Percentiles rank a stretch among this genome's conserved stretches.
Evolutionary conservation across 2,329 filamentous ascomycete species (phyloP).

Genomic region (Colletotrichum gigasporum): DNA sequence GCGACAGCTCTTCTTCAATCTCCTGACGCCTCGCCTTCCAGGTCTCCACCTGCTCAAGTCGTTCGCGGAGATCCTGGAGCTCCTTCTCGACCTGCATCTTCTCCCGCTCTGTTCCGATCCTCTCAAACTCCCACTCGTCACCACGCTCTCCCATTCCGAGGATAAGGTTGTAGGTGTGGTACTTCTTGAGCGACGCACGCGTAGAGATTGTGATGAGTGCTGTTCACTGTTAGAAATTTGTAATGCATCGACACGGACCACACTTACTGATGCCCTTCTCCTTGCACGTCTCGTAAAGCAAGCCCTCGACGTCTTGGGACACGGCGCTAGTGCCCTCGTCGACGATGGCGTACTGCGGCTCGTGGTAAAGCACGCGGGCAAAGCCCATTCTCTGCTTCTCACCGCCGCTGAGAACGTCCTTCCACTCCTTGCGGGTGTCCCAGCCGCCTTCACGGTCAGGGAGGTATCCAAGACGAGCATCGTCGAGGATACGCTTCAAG

Average conservation of each 20-base stretch:
- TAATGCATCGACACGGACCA: not conserved
- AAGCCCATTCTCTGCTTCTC: conserved; percentile 98
- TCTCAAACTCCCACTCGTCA: conserved; percentile 91
- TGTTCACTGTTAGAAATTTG: conserved; percentile 44
- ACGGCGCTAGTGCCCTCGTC: conserved; percentile 97
- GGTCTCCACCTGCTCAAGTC: conserved; percentile 81
- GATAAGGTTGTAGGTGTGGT: conserved; percentile 90
- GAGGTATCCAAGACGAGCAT: conserved; percentile 87
- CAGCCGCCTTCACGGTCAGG: conserved; percentile 93
- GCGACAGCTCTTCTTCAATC: conserved; percentile 83
- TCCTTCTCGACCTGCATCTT: conserved; percentile 95
- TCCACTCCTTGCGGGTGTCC: conserved; percentile 98
- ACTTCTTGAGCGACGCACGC: conserved; percentile 91
- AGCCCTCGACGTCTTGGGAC: conserved; percentile 90
- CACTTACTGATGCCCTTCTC: conserved; percentile 89
- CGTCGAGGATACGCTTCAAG: conserved; percentile 80
- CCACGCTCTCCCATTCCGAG: conserved; percentile 83
- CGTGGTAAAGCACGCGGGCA: conserved; percentile 90
- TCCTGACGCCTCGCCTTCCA: conserved; percentile 83
- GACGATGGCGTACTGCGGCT: conserved; percentile 92
- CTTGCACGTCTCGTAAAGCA: conserved; percentile 93
- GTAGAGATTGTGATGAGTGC: conserved; percentile 96
- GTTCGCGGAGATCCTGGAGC: conserved; percentile 82
- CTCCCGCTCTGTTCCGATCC: conserved; percentile 92
- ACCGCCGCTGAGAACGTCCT: conserved; percentile 94